phyloP scores from a whole-genome alignment of 73 alveolate species.

The Stentor roeselii region DNA sequence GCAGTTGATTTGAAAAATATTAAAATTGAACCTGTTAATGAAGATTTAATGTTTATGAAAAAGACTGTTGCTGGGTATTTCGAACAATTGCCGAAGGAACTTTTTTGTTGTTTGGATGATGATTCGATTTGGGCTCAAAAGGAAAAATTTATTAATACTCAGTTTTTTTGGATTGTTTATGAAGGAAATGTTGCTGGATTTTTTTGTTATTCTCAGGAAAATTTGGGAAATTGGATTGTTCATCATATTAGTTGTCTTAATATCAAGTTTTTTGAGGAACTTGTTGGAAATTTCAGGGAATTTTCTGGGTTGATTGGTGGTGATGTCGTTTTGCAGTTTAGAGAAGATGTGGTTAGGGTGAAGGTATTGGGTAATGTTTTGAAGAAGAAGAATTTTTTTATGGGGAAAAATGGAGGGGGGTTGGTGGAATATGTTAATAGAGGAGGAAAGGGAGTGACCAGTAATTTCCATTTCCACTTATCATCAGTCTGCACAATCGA shows the following conservation, averaged over 20 bases:
- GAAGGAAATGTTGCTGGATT: background rate
- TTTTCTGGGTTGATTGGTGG: too few species aligned
- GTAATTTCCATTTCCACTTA: too few species aligned
- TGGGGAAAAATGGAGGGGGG: too few species aligned
- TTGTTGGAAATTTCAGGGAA: background rate
- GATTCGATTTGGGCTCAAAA: background rate
- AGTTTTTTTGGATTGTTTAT: background rate
- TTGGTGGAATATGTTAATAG: too few species aligned
- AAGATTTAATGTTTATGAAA: too few species aligned
- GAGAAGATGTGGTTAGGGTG: background rate
- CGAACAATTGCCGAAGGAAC: background rate
- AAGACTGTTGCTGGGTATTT: too few species aligned
- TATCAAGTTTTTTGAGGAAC: background rate
- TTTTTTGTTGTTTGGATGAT: background rate
- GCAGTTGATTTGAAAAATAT: too few species aligned
- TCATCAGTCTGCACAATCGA: too few species aligned
- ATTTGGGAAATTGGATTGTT: background rate
- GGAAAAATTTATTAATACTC: background rate
- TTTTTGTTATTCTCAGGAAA: background rate
- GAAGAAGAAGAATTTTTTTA: conserved; percentile 7
- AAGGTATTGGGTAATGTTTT: background rate
- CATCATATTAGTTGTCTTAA: background rate
- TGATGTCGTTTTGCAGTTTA: background rate
- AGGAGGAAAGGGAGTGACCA: too few species aligned
- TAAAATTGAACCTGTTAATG: background rate